Percentiles rank a stretch among this genome's conserved stretches.
Evolutionary conservation across 495 filamentous ascomycete species (phyloP).

Genomic region (Trichoderma erinaceum): DNA sequence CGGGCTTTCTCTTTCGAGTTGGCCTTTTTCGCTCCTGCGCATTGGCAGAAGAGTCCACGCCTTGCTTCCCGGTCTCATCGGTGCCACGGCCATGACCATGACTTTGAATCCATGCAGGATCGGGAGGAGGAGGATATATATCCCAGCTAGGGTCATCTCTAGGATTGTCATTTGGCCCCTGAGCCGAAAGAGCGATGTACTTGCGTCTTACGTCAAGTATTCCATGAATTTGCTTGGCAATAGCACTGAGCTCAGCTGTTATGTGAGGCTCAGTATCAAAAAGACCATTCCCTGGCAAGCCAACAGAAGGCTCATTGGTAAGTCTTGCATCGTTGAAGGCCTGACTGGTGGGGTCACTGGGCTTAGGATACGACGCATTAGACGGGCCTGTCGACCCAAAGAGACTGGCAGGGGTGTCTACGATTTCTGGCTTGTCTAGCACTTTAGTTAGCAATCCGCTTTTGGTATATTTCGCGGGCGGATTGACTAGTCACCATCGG

Average conservation of each 20-base stretch:
- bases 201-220: slow-evolving; percentile 77
- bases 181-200: slow-evolving; percentile 79
- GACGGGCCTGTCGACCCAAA: neutral
- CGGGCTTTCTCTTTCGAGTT: slow-evolving; percentile 27
- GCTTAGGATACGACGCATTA: neutral
- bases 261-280: slow-evolving; percentile 46
- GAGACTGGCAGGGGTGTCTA: neutral
- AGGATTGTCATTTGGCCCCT: slow-evolving; percentile 74
- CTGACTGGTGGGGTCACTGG: slow-evolving; percentile 4
- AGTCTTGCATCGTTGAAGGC: slow-evolving; percentile 17
- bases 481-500: slow-evolving; percentile 8
- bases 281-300: neutral
- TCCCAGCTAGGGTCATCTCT: slow-evolving; percentile 78
- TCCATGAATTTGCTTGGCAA: slow-evolving; percentile 81
- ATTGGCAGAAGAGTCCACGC: neutral
- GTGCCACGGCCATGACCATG: neutral
- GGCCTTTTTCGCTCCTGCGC: neutral
- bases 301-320: neutral
- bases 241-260: slow-evolving; percentile 70
- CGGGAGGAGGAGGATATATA: slow-evolving; percentile 65
- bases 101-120: neutral
- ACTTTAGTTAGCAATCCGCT: neutral
- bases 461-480: neutral
- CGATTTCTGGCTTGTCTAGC: neutral
- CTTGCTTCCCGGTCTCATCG: neutral